Conservation (phyloP, 202 grass and related monocot species). For the Zoysia matrella region DNA sequence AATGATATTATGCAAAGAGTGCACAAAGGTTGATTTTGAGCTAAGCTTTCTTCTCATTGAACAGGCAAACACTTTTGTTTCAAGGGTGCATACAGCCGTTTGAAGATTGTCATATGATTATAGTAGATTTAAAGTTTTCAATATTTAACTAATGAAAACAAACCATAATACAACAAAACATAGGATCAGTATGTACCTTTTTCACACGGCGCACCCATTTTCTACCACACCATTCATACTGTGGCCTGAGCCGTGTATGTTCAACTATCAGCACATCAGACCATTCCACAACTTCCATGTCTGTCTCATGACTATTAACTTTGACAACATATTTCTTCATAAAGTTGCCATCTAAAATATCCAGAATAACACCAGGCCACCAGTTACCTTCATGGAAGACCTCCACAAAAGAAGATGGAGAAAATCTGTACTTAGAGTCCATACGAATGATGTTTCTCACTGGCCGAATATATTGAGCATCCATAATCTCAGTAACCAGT, state of each 20-base stretch:
- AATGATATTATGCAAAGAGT: not conserved
- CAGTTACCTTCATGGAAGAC: conserved; percentile 57
- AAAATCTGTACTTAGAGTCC: conserved; percentile 49
- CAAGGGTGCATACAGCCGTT: not conserved
- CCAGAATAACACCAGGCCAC: conserved; percentile 54
- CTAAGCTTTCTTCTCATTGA: not conserved
- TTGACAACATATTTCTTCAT: conserved; percentile 54
- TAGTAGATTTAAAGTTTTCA: not conserved
- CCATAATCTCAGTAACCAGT: conserved; percentile 58
- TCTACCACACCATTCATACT: conserved; percentile 50
- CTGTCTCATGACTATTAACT: conserved; percentile 12
- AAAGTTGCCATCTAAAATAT: conserved; percentile 39
- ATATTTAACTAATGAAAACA: not conserved
- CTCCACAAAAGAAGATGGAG: conserved; percentile 56
- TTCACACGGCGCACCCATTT: conserved; percentile 48
- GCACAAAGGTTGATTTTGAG: not conserved
- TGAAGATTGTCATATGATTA: not conserved
- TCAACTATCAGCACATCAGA: conserved; percentile 46
- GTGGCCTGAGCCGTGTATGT: conserved; percentile 48
- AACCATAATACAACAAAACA: not conserved
- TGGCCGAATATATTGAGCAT: conserved; percentile 63
- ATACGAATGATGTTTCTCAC: not conserved
- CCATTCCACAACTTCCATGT: conserved; percentile 13
- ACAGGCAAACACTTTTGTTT: not conserved
- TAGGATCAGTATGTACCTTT: conserved; percentile 32